These are phyloP conservation scores for Trichoderma semiorbis DNA, from an alignment of 2,329 filamentous ascomycete genomes.

Conservation along the genomic window DNA sequence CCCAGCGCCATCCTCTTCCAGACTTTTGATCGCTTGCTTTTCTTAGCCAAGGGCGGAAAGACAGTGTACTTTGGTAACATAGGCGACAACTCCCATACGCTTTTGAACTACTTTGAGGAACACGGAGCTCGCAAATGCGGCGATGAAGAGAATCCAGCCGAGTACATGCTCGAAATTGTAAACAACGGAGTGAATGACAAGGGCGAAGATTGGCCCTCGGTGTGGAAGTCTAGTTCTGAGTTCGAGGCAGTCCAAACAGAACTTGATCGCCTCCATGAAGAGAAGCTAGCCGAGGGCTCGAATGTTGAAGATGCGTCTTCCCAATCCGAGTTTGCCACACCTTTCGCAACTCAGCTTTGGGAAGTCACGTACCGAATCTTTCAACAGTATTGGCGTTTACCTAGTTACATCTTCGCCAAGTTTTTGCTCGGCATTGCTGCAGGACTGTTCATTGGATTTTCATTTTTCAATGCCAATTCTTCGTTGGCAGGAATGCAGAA, in stretches of 20 bases:
- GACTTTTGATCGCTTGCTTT: slow-evolving; percentile 58
- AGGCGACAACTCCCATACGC: slow-evolving; percentile 53
- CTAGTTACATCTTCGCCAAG: slow-evolving; percentile 75
- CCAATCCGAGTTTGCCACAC: slow-evolving; percentile 72
- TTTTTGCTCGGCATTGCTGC: slow-evolving; percentile 55
- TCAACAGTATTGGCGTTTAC: slow-evolving; percentile 80
- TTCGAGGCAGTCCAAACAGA: slow-evolving; percentile 53
- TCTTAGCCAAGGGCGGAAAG: slow-evolving; percentile 61
- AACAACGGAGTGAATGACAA: slow-evolving; percentile 38
- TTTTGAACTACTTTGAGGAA: slow-evolving; percentile 61
- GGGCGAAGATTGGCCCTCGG: slow-evolving; percentile 60
- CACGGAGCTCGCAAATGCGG: slow-evolving; percentile 60
- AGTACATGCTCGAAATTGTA: slow-evolving; percentile 65
- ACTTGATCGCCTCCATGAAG: slow-evolving; percentile 59
- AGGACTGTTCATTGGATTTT: slow-evolving; percentile 71
- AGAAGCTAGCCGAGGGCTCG: slow-evolving; percentile 33
- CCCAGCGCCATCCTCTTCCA: slow-evolving; percentile 52
- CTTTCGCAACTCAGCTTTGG: slow-evolving; percentile 62
- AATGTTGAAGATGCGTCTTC: slow-evolving; percentile 23
- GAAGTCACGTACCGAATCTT: slow-evolving; percentile 68
- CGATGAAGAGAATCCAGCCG: slow-evolving; percentile 66
- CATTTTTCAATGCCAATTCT: slow-evolving; percentile 56
- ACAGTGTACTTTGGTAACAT: slow-evolving; percentile 70
- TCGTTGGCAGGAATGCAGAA: slow-evolving; percentile 69
- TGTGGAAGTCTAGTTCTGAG: slow-evolving; percentile 58